Conservation (phyloP, 2,329 filamentous ascomycete genomes). For the Monosporascus sp. region DNA sequence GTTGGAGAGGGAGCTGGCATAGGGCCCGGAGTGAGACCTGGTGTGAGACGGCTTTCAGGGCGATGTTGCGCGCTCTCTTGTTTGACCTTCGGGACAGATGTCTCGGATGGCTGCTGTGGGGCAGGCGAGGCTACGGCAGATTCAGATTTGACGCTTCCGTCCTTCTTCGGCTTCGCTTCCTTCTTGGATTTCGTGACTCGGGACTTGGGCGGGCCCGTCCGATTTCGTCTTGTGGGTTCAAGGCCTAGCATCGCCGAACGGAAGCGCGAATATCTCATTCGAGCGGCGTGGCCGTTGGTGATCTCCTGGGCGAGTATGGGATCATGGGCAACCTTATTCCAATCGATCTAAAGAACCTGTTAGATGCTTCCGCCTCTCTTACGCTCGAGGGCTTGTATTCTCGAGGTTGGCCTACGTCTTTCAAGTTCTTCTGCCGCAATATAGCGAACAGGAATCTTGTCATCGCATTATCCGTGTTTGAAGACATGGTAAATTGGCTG, state of each 20-base stretch:
- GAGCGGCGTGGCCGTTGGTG: constrained; percentile 55
- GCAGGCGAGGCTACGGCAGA: constrained; percentile 13
- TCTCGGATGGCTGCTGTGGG: constrained; percentile 16
- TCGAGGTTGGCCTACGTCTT: constrained; percentile 44
- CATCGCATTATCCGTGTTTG: constrained; percentile 52
- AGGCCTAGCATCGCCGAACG: constrained; percentile 40
- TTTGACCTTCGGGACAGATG: constrained; percentile 29
- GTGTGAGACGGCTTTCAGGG: constrained; percentile 23
- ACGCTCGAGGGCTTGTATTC: not conserved
- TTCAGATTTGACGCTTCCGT: constrained; percentile 36
- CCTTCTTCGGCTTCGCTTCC: constrained; percentile 32
- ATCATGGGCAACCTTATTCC: constrained; percentile 51
- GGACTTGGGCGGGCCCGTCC: constrained; percentile 34
- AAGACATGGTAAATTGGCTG: constrained; percentile 38
- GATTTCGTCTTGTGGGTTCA: constrained; percentile 43
- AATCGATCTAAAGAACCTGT: constrained; percentile 46
- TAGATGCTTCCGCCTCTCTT: constrained; percentile 5
- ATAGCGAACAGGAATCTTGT: constrained; percentile 56
- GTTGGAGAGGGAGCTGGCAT: constrained; percentile 20
- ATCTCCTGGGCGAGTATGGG: constrained; percentile 49
- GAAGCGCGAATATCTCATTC: constrained; percentile 56
- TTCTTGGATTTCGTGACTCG: constrained; percentile 43
- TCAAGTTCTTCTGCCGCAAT: constrained; percentile 54
- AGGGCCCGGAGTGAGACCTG: constrained; percentile 21
- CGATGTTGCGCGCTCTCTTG: constrained; percentile 29